Conservation (phyloP, 306 rosid genomes). For the Citrullus colocynthis region DNA sequence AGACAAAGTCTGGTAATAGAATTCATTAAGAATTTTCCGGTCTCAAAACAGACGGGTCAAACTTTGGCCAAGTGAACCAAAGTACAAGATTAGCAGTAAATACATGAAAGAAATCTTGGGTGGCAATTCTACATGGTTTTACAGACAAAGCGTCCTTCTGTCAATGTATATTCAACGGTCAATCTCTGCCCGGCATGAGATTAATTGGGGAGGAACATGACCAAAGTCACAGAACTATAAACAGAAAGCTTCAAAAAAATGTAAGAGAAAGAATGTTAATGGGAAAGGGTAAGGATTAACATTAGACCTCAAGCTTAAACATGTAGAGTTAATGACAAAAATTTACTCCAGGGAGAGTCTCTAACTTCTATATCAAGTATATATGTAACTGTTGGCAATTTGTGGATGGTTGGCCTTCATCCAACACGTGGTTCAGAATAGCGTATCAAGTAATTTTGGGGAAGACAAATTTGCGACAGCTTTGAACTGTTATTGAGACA, state of each 20-base stretch:
- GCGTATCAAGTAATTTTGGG: constrained; percentile 46
- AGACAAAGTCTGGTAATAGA: not conserved
- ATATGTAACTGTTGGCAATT: constrained; percentile 11
- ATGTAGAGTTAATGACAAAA: constrained; percentile 14
- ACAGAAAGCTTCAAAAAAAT: constrained; percentile 20
- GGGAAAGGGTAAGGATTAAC: constrained; percentile 19
- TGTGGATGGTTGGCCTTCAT: constrained; percentile 24
- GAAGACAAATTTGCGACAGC: constrained; percentile 62
- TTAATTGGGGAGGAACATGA: constrained; percentile 15
- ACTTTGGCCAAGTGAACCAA: not conserved
- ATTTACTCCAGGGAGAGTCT: constrained; percentile 11
- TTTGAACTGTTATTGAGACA: constrained; percentile 41
- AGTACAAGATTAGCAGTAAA: constrained; percentile 6
- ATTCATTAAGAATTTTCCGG: not conserved
- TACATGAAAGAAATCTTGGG: constrained; percentile 8
- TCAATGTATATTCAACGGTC: constrained; percentile 4
- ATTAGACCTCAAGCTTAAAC: constrained; percentile 25
- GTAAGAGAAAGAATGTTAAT: constrained; percentile 22
- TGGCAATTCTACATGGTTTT: constrained; percentile 12
- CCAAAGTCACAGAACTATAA: constrained; percentile 28
- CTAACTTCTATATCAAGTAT: constrained; percentile 14
- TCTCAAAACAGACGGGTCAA: not conserved
- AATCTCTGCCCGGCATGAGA: constrained; percentile 1
- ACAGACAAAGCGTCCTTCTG: constrained; percentile 6
- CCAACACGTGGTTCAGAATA: constrained; percentile 32